Conservation (phyloP, 2,329 filamentous ascomycete genomes). For the Cordyceps militaris region DNA sequence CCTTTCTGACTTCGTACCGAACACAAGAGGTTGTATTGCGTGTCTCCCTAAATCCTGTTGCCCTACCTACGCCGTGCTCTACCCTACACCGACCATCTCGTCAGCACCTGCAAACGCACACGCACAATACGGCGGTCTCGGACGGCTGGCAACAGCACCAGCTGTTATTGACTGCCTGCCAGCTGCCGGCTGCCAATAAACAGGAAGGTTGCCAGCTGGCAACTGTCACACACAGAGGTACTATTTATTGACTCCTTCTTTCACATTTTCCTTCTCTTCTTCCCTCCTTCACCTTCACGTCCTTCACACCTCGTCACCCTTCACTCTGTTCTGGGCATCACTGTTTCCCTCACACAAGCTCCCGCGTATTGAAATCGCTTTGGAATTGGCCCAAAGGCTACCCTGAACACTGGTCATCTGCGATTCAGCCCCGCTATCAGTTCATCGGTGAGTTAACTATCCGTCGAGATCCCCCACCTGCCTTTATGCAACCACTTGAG, state of each 20-base stretch:
- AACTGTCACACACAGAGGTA: not conserved
- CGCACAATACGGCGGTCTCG: not conserved
- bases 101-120: slow-evolving; percentile 4
- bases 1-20: not conserved
- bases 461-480: too few relatives aligned
- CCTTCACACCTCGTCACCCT: not conserved
- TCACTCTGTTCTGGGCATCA: not conserved
- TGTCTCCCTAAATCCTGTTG: not conserved
- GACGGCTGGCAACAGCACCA: not conserved
- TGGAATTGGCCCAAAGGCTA: too few relatives aligned
- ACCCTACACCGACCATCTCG: not conserved
- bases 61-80: not conserved
- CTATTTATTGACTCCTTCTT: not conserved
- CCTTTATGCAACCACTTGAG: too few relatives aligned
- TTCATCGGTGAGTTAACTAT: not conserved
- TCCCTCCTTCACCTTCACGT: not conserved
- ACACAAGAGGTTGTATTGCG: not conserved
- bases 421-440: not conserved
- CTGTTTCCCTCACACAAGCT: not conserved
- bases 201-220: not conserved
- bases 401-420: not conserved
- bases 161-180: slow-evolving; percentile 4
- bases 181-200: not conserved
- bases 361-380: not conserved
- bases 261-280: not conserved